phyloP scores from a whole-genome alignment of 2,329 filamentous ascomycete species.

The Myriosclerotinia curreyana region DNA sequence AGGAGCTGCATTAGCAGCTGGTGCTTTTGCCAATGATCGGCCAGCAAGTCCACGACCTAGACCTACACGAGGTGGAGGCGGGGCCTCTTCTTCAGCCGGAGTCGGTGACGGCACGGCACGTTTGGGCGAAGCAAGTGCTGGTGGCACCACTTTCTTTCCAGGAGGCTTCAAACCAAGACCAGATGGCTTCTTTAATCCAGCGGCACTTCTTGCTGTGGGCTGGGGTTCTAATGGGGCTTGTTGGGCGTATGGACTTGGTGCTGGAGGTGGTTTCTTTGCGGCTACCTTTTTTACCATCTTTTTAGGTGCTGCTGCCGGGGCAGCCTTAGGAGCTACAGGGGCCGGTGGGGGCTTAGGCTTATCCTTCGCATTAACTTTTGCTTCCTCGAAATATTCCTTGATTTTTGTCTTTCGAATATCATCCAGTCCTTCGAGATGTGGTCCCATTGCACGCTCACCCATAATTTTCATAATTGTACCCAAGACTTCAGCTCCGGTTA shows the following conservation, averaged over 20 bases:
- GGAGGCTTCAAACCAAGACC: conserved; percentile 56
- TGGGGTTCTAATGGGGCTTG: conserved; percentile 57
- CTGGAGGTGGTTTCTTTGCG: conserved; percentile 48
- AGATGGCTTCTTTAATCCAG: conserved; percentile 52
- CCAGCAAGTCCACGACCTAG: conserved; percentile 70
- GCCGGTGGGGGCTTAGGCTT: conserved; percentile 81
- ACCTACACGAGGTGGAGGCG: conserved; percentile 35
- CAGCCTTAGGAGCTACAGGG: conserved; percentile 55
- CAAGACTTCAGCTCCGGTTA: conserved; percentile 86
- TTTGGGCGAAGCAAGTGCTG: conserved; percentile 47
- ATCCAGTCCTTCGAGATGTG: conserved; percentile 85
- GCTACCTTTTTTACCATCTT: conserved; percentile 45
- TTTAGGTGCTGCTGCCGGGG: conserved; percentile 44
- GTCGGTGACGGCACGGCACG: conserved; percentile 48
- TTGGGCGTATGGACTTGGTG: conserved; percentile 45
- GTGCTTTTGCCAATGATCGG: conserved; percentile 72
- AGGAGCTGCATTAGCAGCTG: conserved; percentile 50
- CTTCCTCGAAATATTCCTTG: conserved; percentile 83
- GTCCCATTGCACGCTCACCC: conserved; percentile 92
- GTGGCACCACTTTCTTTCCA: conserved; percentile 51
- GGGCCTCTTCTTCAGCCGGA: conserved; percentile 44
- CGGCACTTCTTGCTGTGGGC: conserved; percentile 51
- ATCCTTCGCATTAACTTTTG: conserved; percentile 83
- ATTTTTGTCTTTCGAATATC: conserved; percentile 95
- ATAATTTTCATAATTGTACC: conserved; percentile 99